Base-by-base conservation (phyloP, 768 basidiomycete genomes). In the Amanita rimosa region DNA sequence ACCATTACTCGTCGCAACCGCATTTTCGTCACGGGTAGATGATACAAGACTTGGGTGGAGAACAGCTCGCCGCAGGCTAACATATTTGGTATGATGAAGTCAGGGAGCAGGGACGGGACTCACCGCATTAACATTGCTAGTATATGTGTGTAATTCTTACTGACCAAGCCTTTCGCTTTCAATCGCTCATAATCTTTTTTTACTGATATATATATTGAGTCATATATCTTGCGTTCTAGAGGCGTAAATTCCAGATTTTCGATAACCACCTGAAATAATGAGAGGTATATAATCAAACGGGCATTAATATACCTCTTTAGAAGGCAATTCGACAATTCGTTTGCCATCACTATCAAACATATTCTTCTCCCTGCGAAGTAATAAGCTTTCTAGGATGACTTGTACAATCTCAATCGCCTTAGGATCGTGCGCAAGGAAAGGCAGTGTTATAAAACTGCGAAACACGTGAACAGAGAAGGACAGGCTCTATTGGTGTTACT, bases 361-460 rank as follows among this genome's bases (percentile, higher is more conserved):
- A 46, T 78, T 83, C 70, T 98, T 98, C 64, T 97, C 94, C 53
- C 95, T 76, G 11, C 95, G 76, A 6, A 98, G 70, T 4, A 98
- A 69, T 43, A 90, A 75, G 31, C 81, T 89, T 62, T 95, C 91
- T 14, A 97, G 72, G 52, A 97, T 93, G 50, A 93, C 85, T 64
- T 97, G 94, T 0, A 97, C 92, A 38, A 97, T 83, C 57, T 95
- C 91, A 42, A 97, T 85, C 0, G 91, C 94, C 59, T 92, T 93
- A 0, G 88, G 81, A 62, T 97, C 94, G 33, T 81, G 84, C 39
- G 83, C 85, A 48, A 94, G 73, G 68, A 97, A 98, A 7, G 95
- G 95, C 3, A 92, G 64, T 0, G 88, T 94, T 51, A 96, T 88
- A 58, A 95, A 93, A 17, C 88, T 91, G 52, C 3, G 39, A 21